Conservation (phyloP, 2,329 filamentous ascomycete genomes). For the Phoma sp. region DNA sequence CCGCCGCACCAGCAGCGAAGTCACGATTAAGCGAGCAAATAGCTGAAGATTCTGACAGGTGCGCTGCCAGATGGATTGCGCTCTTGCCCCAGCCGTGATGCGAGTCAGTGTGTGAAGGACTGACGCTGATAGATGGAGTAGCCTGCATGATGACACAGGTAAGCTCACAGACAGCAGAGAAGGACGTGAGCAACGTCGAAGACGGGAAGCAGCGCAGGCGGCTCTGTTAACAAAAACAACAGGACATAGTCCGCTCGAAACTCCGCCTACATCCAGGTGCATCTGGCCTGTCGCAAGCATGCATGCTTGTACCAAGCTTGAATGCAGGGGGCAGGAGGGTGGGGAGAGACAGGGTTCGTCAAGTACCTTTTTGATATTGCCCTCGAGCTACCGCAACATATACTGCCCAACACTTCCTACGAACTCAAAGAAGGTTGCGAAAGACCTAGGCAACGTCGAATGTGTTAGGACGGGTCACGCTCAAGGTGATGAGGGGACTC, state of each 20-base stretch:
- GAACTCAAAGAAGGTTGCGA: background rate
- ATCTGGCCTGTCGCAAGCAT: constrained; percentile 7
- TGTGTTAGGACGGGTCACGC: constrained; percentile 13
- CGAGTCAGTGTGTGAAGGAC: constrained; percentile 26
- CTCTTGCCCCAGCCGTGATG: constrained; percentile 28
- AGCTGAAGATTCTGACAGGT: constrained; percentile 27
- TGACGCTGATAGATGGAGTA: constrained; percentile 31
- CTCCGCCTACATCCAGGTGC: background rate
- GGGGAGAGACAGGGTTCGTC: constrained; percentile 7
- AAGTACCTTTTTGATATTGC: constrained; percentile 24
- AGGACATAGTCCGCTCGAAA: background rate
- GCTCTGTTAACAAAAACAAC: constrained; percentile 1
- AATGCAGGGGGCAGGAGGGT: constrained; percentile 11
- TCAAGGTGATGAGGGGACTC: constrained; percentile 25
- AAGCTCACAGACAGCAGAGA: constrained; percentile 37
- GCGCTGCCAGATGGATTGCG: constrained; percentile 24
- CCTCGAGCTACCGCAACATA: constrained; percentile 2
- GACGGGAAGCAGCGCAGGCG: constrained; percentile 10
- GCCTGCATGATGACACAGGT: constrained; percentile 44
- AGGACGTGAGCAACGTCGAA: constrained; percentile 23
- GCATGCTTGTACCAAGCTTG: constrained; percentile 3
- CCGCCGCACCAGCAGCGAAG: constrained; percentile 46
- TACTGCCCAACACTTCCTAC: constrained; percentile 1
- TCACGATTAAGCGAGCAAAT: constrained; percentile 37
- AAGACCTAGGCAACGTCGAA: constrained; percentile 13